Percentiles rank a stretch among this genome's conserved stretches.
Conservation (phyloP, 208 protist species). For the Trypanosoma vivax region DNA sequence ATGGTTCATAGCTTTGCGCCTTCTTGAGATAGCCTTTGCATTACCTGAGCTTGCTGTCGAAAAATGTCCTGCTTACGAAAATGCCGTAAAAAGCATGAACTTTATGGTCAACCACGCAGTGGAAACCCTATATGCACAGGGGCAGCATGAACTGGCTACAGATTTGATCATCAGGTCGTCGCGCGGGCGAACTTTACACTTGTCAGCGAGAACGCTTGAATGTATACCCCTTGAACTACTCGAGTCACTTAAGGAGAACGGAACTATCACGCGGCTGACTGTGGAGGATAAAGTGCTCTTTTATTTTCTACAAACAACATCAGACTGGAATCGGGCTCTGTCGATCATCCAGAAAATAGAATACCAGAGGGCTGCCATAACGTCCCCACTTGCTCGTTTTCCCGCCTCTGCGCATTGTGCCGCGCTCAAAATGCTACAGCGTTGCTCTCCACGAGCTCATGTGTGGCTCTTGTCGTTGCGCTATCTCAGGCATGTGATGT, state of each 20-base stretch:
- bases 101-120: slow-evolving; percentile 18
- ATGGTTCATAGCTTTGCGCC: slow-evolving; percentile 29
- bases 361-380: neutral
- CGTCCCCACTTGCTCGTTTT: neutral
- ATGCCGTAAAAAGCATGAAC: neutral
- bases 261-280: neutral
- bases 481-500: slow-evolving; percentile 14
- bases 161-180: slow-evolving; percentile 1
- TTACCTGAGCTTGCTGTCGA: neutral
- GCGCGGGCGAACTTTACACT: slow-evolving; percentile 5
- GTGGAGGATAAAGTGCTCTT: slow-evolving; percentile 17
- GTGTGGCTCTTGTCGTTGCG: slow-evolving; percentile 25
- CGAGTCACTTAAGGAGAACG: neutral
- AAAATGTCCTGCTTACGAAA: no score
- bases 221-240: slow-evolving; percentile 11
- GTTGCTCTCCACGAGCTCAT: slow-evolving; percentile 5
- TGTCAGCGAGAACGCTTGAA: slow-evolving; percentile 17
- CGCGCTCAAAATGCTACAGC: slow-evolving; percentile 21
- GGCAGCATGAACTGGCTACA: neutral
- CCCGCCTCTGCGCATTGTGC: slow-evolving; percentile 36
- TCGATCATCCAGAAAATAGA: neutral
- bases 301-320: slow-evolving; percentile 16
- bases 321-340: slow-evolving; percentile 10
- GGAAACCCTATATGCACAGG: slow-evolving; percentile 17
- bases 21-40: slow-evolving; percentile 6